Conservation (phyloP, 1,284 basidiomycete species). For the Takashimella tepidaria region DNA sequence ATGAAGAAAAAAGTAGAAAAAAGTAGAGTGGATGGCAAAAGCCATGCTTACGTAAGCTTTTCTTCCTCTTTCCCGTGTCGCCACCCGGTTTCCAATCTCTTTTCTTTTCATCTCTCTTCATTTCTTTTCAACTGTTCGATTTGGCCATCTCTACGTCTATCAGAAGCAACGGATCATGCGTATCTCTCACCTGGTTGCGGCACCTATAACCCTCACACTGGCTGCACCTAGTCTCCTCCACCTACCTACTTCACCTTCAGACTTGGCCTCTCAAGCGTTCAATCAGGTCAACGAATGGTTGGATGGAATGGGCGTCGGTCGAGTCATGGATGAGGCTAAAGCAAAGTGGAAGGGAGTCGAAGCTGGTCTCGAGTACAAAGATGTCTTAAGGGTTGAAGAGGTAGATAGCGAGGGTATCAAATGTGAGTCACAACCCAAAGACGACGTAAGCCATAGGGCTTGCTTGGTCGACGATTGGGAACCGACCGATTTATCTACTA, state of each 20-base stretch:
- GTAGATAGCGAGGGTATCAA: constrained; percentile 59
- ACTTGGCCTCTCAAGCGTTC: constrained; percentile 28
- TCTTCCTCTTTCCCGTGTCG: neutral
- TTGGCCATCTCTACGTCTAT: neutral
- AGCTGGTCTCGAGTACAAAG: constrained; percentile 49
- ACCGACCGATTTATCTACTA: too few relatives aligned
- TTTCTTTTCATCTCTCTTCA: neutral
- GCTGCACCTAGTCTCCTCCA: constrained; percentile 22
- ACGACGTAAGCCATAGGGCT: too few relatives aligned
- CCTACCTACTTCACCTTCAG: constrained; percentile 15
- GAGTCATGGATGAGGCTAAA: constrained; percentile 18
- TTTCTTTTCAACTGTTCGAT: neutral
- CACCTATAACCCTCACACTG: constrained; percentile 7
- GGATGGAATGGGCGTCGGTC: constrained; percentile 19
- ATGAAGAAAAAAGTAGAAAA: too few relatives aligned
- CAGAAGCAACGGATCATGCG: neutral
- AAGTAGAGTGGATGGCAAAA: too few relatives aligned
- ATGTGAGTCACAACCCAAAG: constrained; percentile 57
- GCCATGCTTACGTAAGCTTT: neutral
- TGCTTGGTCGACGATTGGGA: too few relatives aligned
- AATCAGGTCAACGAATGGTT: constrained; percentile 28
- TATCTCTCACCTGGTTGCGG: neutral
- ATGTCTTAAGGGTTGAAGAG: constrained; percentile 41
- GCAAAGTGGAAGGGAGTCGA: constrained; percentile 39
- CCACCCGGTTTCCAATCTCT: neutral